Evolutionary conservation across 2,329 filamentous ascomycete genomes (phyloP), one percentile per base, ranked within the genome.

Genomic region (Raffaelea deltoideospora): DNA sequence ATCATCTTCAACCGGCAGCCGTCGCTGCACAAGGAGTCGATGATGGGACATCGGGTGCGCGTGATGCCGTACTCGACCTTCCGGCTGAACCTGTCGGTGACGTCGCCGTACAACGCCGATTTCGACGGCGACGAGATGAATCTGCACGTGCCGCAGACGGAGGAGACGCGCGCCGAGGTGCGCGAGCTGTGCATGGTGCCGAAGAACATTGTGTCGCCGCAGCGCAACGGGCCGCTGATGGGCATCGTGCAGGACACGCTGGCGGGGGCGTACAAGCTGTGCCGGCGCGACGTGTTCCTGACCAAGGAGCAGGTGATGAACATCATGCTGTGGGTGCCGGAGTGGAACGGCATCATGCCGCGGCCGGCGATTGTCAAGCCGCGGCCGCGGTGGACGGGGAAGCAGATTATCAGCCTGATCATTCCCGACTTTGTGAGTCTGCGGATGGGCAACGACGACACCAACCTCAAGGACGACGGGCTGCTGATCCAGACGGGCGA

Each of bases 111-210:
- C 68, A 99, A 99, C 63, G 90, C 90, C 50, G 90, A 98, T 82
- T 98, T 98, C 62, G 90, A 98, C 53, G 90, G 90, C 62, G 90
- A 98, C 57, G 90, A 99, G 61, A 99, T 99, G 90, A 99, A 99
- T 55, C 75, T 99, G 63, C 90, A 99, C 71, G 92, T 98, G 36
- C 92, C 90, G 4, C 90, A 99, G 53, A 90, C 83, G 27, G 87
- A 98, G 53, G 92, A 99, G 59, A 92, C 92, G 24, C 81, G 90
- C 42, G 86, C 92, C 32, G 90, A 99, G 58, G 76, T 98, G 48
- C 84, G 77, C 57, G 80, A 96, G 54, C 72, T 99, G 13, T 96
- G 88, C 57, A 80, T 96, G 71, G 90, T 99, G n/a, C 90, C 90
- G 1, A 72, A 90, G 49, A 95, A 98, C 58, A 96, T 99, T 51